These are phyloP conservation scores for Fusarium lyarnte DNA, from an alignment of 2,329 filamentous ascomycete species.

Conservation along the genomic window DNA sequence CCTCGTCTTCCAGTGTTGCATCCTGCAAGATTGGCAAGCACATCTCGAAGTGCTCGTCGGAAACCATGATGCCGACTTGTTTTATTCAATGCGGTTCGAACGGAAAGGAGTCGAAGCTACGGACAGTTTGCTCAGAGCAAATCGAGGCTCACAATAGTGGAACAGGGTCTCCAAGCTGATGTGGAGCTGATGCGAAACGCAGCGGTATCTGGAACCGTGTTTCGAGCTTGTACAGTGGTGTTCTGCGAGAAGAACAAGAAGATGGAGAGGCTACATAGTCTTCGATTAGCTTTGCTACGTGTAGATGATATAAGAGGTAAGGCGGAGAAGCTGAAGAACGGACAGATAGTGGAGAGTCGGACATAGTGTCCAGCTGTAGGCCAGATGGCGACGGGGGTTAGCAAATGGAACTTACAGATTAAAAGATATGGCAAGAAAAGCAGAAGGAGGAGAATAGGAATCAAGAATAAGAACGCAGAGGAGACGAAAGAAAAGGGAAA, in stretches of 20 bases:
- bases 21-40: slow-evolving; percentile 91
- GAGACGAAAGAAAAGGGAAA: slow-evolving; percentile 34
- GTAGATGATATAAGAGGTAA: slow-evolving; percentile 11
- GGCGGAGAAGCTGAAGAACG: slow-evolving; percentile 31
- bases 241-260: slow-evolving; percentile 23
- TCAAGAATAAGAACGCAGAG: slow-evolving; percentile 24
- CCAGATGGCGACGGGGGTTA: background rate
- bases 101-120: slow-evolving; percentile 20
- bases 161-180: slow-evolving; percentile 28
- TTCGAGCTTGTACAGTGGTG: slow-evolving; percentile 11
- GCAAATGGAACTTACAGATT: slow-evolving; percentile 33
- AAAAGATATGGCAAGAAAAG: slow-evolving; percentile 30
- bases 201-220: slow-evolving; percentile 9
- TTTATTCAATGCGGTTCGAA: slow-evolving; percentile 13
- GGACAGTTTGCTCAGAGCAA: slow-evolving; percentile 24
- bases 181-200: slow-evolving; percentile 22
- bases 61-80: slow-evolving; percentile 73
- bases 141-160: slow-evolving; percentile 19
- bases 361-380: slow-evolving; percentile 7
- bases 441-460: slow-evolving; percentile 13
- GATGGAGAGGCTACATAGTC: slow-evolving; percentile 33
- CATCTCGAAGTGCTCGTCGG: slow-evolving; percentile 91
- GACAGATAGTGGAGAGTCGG: slow-evolving; percentile 37
- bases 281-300: slow-evolving; percentile 28
- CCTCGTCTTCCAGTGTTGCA: slow-evolving; percentile 85